Evolutionary conservation across 495 filamentous ascomycete species (phyloP).

Genomic region (Chaetomium cochliodes): DNA sequence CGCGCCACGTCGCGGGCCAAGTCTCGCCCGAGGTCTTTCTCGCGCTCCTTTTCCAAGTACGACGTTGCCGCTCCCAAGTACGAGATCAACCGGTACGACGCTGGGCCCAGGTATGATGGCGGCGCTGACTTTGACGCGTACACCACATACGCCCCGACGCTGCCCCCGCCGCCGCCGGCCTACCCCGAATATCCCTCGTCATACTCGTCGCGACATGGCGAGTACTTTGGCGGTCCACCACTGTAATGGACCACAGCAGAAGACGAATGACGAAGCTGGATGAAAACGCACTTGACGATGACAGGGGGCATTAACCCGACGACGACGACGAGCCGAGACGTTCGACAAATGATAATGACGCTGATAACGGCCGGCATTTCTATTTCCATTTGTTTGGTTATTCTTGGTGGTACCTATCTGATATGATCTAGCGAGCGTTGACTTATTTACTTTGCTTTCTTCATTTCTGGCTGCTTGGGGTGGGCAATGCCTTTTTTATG

Average conservation of each 20-base stretch:
- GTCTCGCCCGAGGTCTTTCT: conserved; percentile 35
- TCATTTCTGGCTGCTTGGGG: conserved; percentile 4
- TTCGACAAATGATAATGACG: conserved; percentile 26
- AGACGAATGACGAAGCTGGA: conserved; percentile 13
- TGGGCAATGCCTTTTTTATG: background rate
- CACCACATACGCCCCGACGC: conserved; percentile 13
- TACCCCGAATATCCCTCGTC: conserved; percentile 24
- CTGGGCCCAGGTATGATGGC: conserved; percentile 6
- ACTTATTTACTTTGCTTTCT: conserved; percentile 10
- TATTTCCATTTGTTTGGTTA: conserved; percentile 19
- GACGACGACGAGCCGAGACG: background rate
- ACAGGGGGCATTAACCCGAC: background rate
- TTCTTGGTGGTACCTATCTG: conserved; percentile 18
- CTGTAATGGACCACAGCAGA: background rate
- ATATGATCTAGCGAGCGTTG: conserved; percentile 28
- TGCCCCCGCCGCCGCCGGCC: conserved; percentile 14
- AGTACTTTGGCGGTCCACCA: conserved; percentile 9
- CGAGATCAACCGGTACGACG: conserved; percentile 22
- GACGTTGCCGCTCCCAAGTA: conserved; percentile 17
- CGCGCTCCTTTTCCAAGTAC: conserved; percentile 35
- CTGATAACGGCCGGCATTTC: conserved; percentile 21
- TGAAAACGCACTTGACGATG: conserved; percentile 18
- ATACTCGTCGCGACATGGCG: conserved; percentile 14
- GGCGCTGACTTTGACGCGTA: conserved; percentile 19
- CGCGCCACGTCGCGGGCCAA: conserved; percentile 44